Conservation (phyloP, 1,284 basidiomycete genomes). For the Sanghuangporus weigelae region DNA sequence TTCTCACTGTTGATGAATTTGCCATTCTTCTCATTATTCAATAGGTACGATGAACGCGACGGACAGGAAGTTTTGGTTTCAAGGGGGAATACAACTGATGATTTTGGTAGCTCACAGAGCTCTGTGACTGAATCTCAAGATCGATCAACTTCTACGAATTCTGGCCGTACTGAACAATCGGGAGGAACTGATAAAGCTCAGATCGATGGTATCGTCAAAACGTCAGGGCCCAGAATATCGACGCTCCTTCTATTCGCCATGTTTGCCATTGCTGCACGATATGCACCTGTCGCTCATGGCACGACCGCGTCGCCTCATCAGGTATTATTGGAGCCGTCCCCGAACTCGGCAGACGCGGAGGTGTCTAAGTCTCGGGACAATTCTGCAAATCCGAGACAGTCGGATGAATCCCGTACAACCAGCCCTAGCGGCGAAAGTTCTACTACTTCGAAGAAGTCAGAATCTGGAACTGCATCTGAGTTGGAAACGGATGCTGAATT, state of each 20-base stretch:
- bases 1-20: background rate
- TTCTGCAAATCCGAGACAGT: background rate
- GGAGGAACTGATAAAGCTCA: slow-evolving; percentile 24
- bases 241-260: slow-evolving; percentile 69
- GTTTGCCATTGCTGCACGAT: slow-evolving; percentile 73
- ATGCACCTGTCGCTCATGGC: slow-evolving; percentile 32
- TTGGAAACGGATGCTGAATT: slow-evolving; percentile 23
- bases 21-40: background rate
- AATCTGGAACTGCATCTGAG: background rate
- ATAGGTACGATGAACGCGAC: slow-evolving; percentile 6
- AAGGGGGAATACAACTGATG: background rate
- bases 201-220: slow-evolving; percentile 27
- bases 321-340: background rate
- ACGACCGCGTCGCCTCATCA: slow-evolving; percentile 13
- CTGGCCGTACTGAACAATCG: slow-evolving; percentile 19
- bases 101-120: background rate
- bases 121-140: background rate
- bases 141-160: slow-evolving; percentile 6
- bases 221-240: slow-evolving; percentile 43
- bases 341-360: background rate
- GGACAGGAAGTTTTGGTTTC: background rate
- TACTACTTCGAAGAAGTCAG: background rate
- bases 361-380: background rate
- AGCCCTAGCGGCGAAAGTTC: background rate
- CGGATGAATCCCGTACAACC: background rate